Base-by-base conservation (phyloP, 208 protist genomes). In the Balamuthia mandrillaris region DNA sequence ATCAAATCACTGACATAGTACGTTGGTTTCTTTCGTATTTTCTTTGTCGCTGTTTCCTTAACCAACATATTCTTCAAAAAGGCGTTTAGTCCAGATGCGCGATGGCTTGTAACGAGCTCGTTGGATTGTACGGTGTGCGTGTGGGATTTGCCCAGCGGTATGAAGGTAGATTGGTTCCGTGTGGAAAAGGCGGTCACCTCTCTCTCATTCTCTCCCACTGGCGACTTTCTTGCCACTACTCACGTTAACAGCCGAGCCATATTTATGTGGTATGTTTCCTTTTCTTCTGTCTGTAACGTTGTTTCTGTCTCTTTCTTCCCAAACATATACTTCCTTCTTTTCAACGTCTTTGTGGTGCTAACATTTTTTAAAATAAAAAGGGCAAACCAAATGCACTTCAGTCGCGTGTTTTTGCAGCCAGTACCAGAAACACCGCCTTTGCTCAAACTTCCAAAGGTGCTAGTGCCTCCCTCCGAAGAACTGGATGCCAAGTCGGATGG, bases 171-270 rank as follows among this genome's bases (percentile, higher is more conserved):
- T 41, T 92, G 89, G 89, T 86, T 91, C 66, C 27, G 27, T 2
- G 42, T 87, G 5, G 35, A 37, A 10, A 52, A 70, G n/a, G 56
- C 82, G 14, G 47, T 91, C 2, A 68, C 75, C 29, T 87, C 84
- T 0, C 24, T 92, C 2, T 6, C 29, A 3, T 92, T 92, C 60
- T 58, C 78, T 9, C 88, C 83, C 35, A 31, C 21, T 14, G 88
- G 89, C 29, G 88, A 92, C n/a, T 92, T 88, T 51, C 51, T 92
- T 14, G 54, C 63, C 31, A 90, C 89, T 21, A 86, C 86, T 3
- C 88, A 90, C 58, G 35, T 49, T 5, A 49, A 45, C 7, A 3
- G 74, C 18, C 12, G 56, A 1, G 51, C 56, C 27, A 63, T 92
- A 2, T 91, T 89, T 51, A n/a, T 92, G 3, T 92, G 70, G 70